phyloP scores from a whole-genome alignment of 352 stramenopile genomes.

The Ophiocytium majus region DNA sequence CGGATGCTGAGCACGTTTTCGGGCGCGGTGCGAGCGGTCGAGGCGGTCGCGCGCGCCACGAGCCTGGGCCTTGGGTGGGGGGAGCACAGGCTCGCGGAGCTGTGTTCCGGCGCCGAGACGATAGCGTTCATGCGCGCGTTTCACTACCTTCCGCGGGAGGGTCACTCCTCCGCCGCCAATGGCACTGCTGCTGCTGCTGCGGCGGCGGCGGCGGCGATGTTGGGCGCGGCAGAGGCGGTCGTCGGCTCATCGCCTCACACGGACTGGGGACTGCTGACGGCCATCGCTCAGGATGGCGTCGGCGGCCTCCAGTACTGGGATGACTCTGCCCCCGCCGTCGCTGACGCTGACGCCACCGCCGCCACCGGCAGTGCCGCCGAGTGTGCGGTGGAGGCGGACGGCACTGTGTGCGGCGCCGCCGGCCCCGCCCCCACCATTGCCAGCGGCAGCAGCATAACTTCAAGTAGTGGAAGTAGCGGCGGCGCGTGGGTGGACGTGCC shows the following conservation, averaged over 20 bases:
- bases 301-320: conserved; percentile 9
- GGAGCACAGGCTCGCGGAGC: background rate
- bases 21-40: background rate
- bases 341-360: background rate
- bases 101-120: background rate
- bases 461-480: no score
- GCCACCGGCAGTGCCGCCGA: no score
- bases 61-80: background rate
- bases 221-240: background rate
- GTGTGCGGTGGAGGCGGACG: no score
- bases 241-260: conserved; percentile 1
- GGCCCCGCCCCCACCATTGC: no score
- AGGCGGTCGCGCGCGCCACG: background rate
- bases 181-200: no score
- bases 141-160: background rate
- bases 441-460: no score
- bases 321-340: background rate
- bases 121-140: background rate
- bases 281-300: background rate
- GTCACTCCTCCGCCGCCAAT: no score
- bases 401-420: no score
- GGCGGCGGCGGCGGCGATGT: no score
- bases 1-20: background rate
- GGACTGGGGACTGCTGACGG: conserved; percentile 7
- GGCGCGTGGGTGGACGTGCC: conserved; percentile 7